Evolutionary conservation across 164 flowering plant genomes (phyloP).

Genomic region (Tinospora cordifolia): DNA sequence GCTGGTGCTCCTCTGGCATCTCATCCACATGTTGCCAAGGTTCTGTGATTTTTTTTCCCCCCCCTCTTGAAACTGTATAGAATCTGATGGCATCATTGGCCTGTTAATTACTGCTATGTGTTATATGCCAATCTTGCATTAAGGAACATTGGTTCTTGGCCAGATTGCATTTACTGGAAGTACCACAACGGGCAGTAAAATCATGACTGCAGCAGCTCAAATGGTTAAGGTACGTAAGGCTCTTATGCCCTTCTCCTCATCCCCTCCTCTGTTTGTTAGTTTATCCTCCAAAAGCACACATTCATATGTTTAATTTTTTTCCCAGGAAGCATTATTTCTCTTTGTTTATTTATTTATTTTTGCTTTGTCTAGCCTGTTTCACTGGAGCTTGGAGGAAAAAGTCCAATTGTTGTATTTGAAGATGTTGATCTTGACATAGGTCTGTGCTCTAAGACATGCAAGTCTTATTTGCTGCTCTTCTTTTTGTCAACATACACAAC

Average conservation of each 20-base stretch:
- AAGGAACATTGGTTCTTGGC: conserved; percentile 8
- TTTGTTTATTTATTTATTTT: not conserved
- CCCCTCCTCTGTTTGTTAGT: not conserved
- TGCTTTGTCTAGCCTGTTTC: conserved; percentile 70
- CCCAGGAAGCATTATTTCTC: not conserved
- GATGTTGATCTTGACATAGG: conserved; percentile 94
- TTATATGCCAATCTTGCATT: not conserved
- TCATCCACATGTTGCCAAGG: conserved; percentile 96
- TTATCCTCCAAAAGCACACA: too few relatives aligned
- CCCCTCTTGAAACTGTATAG: not conserved
- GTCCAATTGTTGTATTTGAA: conserved; percentile 92
- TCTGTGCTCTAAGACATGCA: conserved; percentile 23
- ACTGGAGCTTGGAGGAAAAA: conserved; percentile 97
- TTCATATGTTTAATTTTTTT: not conserved
- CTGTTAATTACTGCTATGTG: not conserved
- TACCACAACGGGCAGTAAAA: conserved; percentile 69
- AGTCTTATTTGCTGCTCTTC: conserved; percentile 5
- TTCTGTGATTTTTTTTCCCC: conserved; percentile 16
- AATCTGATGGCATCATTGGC: not conserved
- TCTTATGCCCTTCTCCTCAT: not conserved
- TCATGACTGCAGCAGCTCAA: conserved; percentile 90
- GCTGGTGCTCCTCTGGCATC: conserved; percentile 96
- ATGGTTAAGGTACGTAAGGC: conserved; percentile 55
- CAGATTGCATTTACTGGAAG: conserved; percentile 99
- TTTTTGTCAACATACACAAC: not conserved